These are phyloP conservation scores for Thraustochytrium striatum DNA, from an alignment of 352 stramenopile species.

Conservation along the genomic window DNA sequence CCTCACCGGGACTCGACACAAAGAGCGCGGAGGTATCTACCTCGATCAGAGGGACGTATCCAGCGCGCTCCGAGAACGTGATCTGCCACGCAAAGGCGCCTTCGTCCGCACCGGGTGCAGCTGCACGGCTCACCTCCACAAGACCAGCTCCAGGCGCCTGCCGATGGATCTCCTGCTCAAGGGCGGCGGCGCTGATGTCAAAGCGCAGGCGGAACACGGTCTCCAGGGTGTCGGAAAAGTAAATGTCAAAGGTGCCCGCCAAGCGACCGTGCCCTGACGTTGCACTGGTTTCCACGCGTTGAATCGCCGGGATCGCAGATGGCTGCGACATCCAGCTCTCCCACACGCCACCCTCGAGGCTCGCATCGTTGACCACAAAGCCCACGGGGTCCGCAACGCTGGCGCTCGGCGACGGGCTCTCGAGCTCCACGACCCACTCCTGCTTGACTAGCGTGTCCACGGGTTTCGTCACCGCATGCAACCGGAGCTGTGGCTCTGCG, in stretches of 20 bases:
- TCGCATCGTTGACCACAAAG: not conserved
- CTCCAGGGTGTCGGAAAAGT: not conserved
- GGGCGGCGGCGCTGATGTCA: not conserved
- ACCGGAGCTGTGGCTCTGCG: not conserved
- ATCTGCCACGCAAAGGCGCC: not conserved
- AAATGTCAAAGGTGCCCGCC: slow-evolving; percentile 1
- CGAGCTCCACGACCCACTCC: slow-evolving; percentile 2
- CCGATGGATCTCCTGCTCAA: slow-evolving; percentile 14
- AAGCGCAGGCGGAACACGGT: not conserved
- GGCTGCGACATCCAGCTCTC: not conserved
- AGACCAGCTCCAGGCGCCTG: slow-evolving; percentile 18
- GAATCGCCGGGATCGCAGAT: not conserved
- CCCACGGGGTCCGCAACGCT: not conserved
- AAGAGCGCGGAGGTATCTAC: not conserved
- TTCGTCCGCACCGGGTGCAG: no score
- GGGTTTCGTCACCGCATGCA: not conserved
- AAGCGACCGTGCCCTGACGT: not conserved
- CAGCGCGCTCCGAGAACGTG: slow-evolving; percentile 39
- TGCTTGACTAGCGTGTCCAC: not conserved
- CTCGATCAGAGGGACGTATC: not conserved
- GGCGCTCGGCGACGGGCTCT: not conserved
- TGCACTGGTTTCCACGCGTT: slow-evolving; percentile 1
- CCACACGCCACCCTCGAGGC: not conserved
- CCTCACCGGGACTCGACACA: not conserved
- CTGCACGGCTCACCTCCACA: no score